Conservation (phyloP, 441 rosid genomes). For the Brassica balearica region DNA sequence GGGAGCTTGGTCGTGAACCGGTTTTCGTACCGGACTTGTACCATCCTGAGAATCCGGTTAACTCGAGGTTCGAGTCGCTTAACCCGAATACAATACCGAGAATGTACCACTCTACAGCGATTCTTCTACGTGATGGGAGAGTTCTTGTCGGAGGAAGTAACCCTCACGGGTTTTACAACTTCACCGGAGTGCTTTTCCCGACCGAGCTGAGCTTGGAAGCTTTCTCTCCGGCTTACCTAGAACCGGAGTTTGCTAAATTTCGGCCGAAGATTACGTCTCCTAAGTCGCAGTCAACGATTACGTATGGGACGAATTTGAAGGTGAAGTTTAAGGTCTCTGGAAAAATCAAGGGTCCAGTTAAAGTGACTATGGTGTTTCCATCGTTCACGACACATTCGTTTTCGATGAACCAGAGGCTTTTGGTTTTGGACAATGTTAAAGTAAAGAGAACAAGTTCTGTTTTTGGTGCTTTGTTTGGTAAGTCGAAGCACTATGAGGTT, state of each 20-base stretch:
- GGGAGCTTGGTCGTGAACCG: slow-evolving; percentile 59
- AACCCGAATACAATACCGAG: slow-evolving; percentile 55
- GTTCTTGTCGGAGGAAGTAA: slow-evolving; percentile 69
- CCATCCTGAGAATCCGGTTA: slow-evolving; percentile 44
- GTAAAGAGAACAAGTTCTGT: not conserved
- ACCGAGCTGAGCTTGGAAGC: slow-evolving; percentile 67
- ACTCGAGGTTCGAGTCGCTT: slow-evolving; percentile 49
- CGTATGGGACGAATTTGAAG: slow-evolving; percentile 31
- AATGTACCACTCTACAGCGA: slow-evolving; percentile 68
- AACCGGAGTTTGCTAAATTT: slow-evolving; percentile 20
- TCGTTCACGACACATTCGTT: slow-evolving; percentile 65
- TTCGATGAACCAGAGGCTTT: slow-evolving; percentile 63
- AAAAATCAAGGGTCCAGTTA: slow-evolving; percentile 29
- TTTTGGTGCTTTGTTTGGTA: not conserved
- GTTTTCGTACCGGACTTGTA: slow-evolving; percentile 56
- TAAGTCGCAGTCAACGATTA: slow-evolving; percentile 38
- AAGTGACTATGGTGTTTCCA: slow-evolving; percentile 60
- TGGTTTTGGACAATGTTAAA: slow-evolving; percentile 48
- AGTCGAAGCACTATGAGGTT: slow-evolving; percentile 36
- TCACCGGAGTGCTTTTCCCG: slow-evolving; percentile 57
- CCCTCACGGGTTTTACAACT: slow-evolving; percentile 54
- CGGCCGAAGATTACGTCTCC: slow-evolving; percentile 52
- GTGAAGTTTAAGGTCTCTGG: slow-evolving; percentile 42
- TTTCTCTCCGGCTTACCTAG: slow-evolving; percentile 56
- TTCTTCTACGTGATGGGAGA: slow-evolving; percentile 63